These are phyloP conservation scores for Choricystis sp. DNA, from an alignment of 139 green algal genomes.

Conservation along the genomic window DNA sequence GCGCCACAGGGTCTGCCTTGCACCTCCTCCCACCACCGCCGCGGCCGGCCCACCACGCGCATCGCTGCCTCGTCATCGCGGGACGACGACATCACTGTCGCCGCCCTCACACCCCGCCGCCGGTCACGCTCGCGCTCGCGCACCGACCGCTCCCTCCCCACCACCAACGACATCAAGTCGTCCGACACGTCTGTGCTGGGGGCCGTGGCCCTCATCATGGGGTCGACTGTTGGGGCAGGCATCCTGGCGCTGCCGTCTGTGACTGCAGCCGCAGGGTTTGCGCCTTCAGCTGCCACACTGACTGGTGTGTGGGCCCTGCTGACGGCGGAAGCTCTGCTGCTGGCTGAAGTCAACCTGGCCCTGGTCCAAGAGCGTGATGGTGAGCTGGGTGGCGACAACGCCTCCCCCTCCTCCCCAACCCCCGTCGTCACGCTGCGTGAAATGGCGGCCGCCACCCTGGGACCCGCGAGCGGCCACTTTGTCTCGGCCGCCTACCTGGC, in stretches of 20 bases:
- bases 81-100: too few species aligned
- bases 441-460: conserved; percentile 42
- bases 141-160: neutral
- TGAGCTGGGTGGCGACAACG: too few species aligned
- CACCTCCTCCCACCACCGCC: too few species aligned
- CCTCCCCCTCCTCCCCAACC: neutral
- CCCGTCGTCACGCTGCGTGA: conserved; percentile 28
- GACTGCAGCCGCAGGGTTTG: conserved; percentile 28
- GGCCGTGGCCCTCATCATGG: conserved; percentile 39
- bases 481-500: conserved; percentile 28
- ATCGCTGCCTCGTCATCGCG: too few species aligned
- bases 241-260: conserved; percentile 43
- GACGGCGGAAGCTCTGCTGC: conserved; percentile 31
- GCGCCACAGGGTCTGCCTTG: too few species aligned
- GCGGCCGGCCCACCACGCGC: too few species aligned
- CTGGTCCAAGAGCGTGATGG: neutral
- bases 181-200: conserved; percentile 18
- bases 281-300: conserved; percentile 19
- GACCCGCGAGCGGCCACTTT: conserved; percentile 12
- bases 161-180: neutral
- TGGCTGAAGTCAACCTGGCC: conserved; percentile 52
- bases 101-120: too few species aligned
- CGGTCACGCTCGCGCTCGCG: too few species aligned
- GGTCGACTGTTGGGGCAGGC: conserved; percentile 42
- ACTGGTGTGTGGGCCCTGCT: conserved; percentile 33